Conservation (phyloP, 148 eudicot genomes). For the Vaccinium macrocarpon region DNA sequence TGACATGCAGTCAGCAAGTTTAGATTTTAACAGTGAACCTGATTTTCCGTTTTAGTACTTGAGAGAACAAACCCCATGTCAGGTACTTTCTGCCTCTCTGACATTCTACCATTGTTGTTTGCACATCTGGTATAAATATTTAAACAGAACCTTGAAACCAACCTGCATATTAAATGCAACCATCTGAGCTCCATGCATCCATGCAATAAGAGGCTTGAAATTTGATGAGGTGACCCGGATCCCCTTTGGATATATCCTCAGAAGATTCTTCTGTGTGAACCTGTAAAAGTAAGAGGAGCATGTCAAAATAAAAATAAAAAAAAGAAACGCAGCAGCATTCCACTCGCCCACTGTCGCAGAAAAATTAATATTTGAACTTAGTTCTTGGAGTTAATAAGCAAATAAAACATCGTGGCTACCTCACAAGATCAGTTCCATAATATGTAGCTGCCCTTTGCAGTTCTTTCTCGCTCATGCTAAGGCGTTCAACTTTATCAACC, state of each 20-base stretch:
- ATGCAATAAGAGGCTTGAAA: constrained; percentile 50
- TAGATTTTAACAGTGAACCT: not conserved
- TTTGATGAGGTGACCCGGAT: constrained; percentile 61
- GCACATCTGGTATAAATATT: not conserved
- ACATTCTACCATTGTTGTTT: not conserved
- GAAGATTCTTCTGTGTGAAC: constrained; percentile 52
- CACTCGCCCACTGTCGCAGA: not conserved
- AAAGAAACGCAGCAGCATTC: not conserved
- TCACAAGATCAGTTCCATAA: constrained; percentile 65
- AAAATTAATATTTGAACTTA: not conserved
- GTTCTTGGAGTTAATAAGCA: not conserved
- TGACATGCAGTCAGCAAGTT: not conserved
- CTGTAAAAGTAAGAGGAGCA: constrained; percentile 19
- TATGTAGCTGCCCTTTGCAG: constrained; percentile 58
- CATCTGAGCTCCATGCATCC: constrained; percentile 76
- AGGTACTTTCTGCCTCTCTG: not conserved
- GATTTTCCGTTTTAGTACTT: not conserved
- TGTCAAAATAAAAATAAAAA: not conserved
- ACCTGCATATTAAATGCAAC: constrained; percentile 72
- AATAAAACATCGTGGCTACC: constrained; percentile 33
- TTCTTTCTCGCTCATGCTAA: constrained; percentile 77
- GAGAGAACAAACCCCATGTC: not conserved
- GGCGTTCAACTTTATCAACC: constrained; percentile 49
- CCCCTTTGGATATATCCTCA: constrained; percentile 66
- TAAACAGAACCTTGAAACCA: constrained; percentile 12